Base-by-base conservation (phyloP, 2,329 filamentous ascomycete genomes). In the Phialocephala subalpina region DNA sequence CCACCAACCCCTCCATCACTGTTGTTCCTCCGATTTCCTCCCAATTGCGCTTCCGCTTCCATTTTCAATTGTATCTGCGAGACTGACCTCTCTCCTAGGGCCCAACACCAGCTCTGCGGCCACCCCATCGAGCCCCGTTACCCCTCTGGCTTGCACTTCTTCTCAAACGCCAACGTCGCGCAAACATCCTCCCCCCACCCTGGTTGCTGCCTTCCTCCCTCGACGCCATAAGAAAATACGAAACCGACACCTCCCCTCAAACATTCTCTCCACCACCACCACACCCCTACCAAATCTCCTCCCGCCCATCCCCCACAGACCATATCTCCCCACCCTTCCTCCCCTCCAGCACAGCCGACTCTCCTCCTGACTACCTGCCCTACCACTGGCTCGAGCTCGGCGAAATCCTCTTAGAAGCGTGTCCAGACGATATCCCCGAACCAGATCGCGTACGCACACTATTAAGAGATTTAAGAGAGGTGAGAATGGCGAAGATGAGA, bases 381-480 rank as follows among this genome's bases (percentile, higher is more conserved):
- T 98, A 97, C 77, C 95, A 98, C 81, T 99, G 95, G 94, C 86
- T 97, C 49, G 96, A 98, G 80, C 81, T 98, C 9, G 90, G 92
- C 20, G 94, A 97, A 79, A 89, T 97, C 77, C 82, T 99, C 55
- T 86, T 99, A 1, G 91, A 94, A 56, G 91, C 93, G 63, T 94
- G 94, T 3, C 85, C 87, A 29, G 94, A 97, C 78, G 94, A 97
- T 77, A 86, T 98, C 58, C 85, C 87, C 40, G 83, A 91, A 0
- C 85, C 92, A 1, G 90, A 94, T 70, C 87, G 90, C 70, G 90
- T 97, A 8, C 84, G 94, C 7, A 86, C 91, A 29, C 77, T 97
- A 66, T 77, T 97, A 67, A 83, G 94, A 61, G 94, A 97, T 75
- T 78, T 98, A 70, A 85, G 94, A 62, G 95, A 98, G 80, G 92